Conservation (phyloP, 2,329 filamentous ascomycete species). For the Microascus cirrosus region DNA sequence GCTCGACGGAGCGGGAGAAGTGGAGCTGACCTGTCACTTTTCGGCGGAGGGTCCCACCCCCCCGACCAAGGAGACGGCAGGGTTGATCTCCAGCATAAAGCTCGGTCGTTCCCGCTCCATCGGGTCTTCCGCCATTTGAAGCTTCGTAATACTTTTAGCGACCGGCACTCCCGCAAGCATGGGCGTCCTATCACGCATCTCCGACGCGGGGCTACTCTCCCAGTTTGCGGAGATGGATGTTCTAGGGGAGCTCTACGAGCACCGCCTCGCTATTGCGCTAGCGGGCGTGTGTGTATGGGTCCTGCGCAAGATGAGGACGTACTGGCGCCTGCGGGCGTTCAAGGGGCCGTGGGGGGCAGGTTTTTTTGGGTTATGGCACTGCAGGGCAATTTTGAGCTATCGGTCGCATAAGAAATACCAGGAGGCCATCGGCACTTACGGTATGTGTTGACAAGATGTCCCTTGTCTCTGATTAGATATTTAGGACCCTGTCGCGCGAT, state of each 20-base stretch:
- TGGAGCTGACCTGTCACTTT: too few species aligned
- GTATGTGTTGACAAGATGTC: constrained; percentile 10
- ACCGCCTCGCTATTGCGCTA: not conserved
- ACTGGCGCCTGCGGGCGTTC: constrained; percentile 25
- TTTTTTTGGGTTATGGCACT: constrained; percentile 27
- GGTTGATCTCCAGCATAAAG: too few species aligned
- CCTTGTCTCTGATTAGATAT: constrained; percentile 9
- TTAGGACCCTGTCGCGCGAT: not conserved
- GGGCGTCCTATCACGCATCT: not conserved
- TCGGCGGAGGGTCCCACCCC: too few species aligned
- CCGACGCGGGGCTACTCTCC: not conserved
- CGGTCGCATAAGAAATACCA: constrained; percentile 22
- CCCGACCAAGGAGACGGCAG: too few species aligned
- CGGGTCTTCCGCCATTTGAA: too few species aligned
- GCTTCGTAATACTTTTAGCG: too few species aligned
- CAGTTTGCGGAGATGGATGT: not conserved
- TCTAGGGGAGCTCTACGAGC: not conserved
- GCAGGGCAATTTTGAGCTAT: constrained; percentile 17
- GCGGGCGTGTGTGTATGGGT: not conserved
- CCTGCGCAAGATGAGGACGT: constrained; percentile 14
- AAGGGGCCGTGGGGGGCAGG: constrained; percentile 23
- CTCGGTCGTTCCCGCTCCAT: too few species aligned
- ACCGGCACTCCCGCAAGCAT: not conserved
- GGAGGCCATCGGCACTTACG: constrained; percentile 22
- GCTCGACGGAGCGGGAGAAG: too few species aligned